Conservation (phyloP, 2,329 filamentous ascomycete species). For the Pestalotiopsis sp. region DNA sequence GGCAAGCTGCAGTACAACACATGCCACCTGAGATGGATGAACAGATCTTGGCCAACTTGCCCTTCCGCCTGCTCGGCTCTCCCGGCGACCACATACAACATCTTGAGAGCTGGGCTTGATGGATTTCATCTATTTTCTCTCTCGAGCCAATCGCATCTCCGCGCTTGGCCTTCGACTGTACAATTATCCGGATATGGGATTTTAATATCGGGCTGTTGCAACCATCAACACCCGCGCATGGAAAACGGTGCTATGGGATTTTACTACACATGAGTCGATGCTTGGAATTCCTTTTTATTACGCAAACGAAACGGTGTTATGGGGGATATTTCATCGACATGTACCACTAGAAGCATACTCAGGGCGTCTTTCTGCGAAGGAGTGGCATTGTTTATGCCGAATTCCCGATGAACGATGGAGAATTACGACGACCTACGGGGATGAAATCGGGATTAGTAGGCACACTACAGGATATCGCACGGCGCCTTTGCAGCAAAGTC, state of each 20-base stretch:
- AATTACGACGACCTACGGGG: constrained; percentile 8
- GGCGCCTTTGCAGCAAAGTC: constrained; percentile 1
- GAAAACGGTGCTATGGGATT: constrained; percentile 9
- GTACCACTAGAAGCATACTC: constrained; percentile 28
- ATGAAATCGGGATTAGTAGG: neutral
- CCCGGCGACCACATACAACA: neutral
- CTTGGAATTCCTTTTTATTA: constrained; percentile 2
- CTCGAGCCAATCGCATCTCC: neutral
- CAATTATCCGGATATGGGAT: constrained; percentile 8
- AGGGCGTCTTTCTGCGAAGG: constrained; percentile 26
- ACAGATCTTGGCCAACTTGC: neutral
- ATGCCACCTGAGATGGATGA: neutral
- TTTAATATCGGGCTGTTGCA: constrained; percentile 12
- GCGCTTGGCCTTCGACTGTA: constrained; percentile 11
- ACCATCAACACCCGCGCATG: constrained; percentile 10
- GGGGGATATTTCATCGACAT: constrained; percentile 18
- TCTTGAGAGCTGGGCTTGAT: constrained; percentile 14
- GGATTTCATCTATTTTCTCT: constrained; percentile 10
- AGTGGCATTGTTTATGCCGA: constrained; percentile 27
- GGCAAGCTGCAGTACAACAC: neutral
- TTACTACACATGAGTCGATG: constrained; percentile 17
- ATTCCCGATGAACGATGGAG: constrained; percentile 28
- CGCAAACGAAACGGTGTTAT: constrained; percentile 10
- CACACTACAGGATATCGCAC: constrained; percentile 5
- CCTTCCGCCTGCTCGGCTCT: constrained; percentile 17